phyloP scores from a whole-genome alignment of 2,329 filamentous ascomycete species.

The Parastagonospora avenae region DNA sequence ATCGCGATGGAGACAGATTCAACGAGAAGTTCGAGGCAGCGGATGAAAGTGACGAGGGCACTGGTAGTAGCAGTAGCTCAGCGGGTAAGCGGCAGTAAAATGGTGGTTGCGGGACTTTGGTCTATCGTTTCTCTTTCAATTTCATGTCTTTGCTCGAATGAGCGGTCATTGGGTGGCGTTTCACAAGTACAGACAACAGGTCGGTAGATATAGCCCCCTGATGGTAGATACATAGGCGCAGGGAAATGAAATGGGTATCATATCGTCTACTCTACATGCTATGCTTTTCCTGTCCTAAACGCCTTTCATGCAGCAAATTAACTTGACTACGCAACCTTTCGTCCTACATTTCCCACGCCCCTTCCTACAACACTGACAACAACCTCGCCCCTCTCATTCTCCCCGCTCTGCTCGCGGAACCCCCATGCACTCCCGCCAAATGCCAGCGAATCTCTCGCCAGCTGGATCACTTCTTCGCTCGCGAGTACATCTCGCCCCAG shows the following conservation, averaged over 20 bases:
- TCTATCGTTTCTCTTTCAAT: slow-evolving; percentile 1
- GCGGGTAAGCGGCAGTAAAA: slow-evolving; percentile 31
- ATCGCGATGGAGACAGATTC: slow-evolving; percentile 34
- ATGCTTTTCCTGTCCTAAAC: not conserved
- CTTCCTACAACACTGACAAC: slow-evolving; percentile 89
- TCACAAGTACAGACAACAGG: not conserved
- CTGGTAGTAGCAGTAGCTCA: slow-evolving; percentile 30
- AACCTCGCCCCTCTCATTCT: slow-evolving; percentile 67
- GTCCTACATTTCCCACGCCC: slow-evolving; percentile 92
- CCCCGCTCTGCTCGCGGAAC: slow-evolving; percentile 63
- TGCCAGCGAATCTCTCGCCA: slow-evolving; percentile 83
- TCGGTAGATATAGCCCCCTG: not conserved
- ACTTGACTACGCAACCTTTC: slow-evolving; percentile 71
- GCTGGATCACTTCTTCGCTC: slow-evolving; percentile 76
- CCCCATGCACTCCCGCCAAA: slow-evolving; percentile 94
- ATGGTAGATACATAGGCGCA: not conserved
- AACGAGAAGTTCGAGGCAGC: slow-evolving; percentile 38
- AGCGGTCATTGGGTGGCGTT: slow-evolving; percentile 24
- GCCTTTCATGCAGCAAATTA: not conserved
- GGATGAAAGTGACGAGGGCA: slow-evolving; percentile 25
- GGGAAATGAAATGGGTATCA: slow-evolving; percentile 18
- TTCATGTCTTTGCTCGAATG: slow-evolving; percentile 1
- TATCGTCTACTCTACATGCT: not conserved
- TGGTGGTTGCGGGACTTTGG: not conserved
- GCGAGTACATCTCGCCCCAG: slow-evolving; percentile 82